Base-by-base conservation (phyloP, 768 basidiomycete species). In the Xanthoconium purpureum region DNA sequence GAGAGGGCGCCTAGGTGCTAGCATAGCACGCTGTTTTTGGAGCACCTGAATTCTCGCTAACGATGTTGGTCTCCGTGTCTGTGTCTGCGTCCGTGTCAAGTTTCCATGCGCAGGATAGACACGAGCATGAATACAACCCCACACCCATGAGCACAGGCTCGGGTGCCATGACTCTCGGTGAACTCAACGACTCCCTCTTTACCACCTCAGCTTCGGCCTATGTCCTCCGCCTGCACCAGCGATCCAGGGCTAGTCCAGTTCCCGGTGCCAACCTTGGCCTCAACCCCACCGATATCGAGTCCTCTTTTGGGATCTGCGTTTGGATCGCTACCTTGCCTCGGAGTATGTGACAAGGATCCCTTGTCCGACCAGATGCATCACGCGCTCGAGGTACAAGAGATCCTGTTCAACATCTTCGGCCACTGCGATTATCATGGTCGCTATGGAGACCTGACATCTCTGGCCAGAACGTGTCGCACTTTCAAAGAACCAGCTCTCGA, bases 121-220 rank as follows among this genome's bases (percentile, higher is more conserved):
- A 20, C 30, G 43, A 49, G 10, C 11, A 38, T 17, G 40, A 50
- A 1, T 43, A 29, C 12, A 51, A 39, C n/a, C n/a, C n/a, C 12
- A 20, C 6, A 15, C 51, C 38, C 6, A 15, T 43, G 24, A 43
- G 48, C 45, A 40, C 44, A 13, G 42, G 40, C 28, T 47, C 52
- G 0, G 24, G 50, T 42, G 54, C 52, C 3, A 58, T 66, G 5
- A 54, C 66, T 18, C 39, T 58, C 17, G 60, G 36, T 1, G 69
- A 72, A 45, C 71, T 64, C 38, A 68, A 61, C 29, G 68, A 69
- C 39, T 69, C 68, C 12, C 63, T 71, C 14, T 72, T 72, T 46
- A 59, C 68, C 37, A 55, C 68, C 5, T 69, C 67, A 11, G 39
- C 52, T 3, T 60, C 59, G 8, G 58, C 30, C 59, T 36, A 52